A percentile compares a stretch with the other conserved stretches of the same genome.
Evolutionary conservation across 2,329 filamentous ascomycete genomes (phyloP).

Genomic region (Aspergillus oerlinghausenensis): DNA sequence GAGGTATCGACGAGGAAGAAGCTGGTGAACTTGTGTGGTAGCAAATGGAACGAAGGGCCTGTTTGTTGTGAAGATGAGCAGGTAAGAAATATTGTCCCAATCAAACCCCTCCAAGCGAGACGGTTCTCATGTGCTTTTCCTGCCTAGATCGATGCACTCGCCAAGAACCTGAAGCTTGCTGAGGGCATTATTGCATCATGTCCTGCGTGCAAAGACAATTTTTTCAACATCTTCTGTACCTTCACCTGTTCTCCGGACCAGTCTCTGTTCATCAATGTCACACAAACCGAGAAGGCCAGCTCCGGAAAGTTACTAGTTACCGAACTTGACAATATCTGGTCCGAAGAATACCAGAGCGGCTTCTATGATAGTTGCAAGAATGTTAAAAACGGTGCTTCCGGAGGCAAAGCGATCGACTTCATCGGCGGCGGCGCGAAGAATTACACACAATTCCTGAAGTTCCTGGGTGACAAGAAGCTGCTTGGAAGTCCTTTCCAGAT

Average conservation of each 20-base stretch:
- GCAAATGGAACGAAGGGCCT: slow-evolving; percentile 75
- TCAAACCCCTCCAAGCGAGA: neutral
- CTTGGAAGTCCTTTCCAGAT: slow-evolving; percentile 95
- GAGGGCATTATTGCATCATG: slow-evolving; percentile 88
- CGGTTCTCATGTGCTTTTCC: neutral
- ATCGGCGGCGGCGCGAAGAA: slow-evolving; percentile 94
- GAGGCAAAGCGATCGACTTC: slow-evolving; percentile 88
- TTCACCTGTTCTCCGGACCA: slow-evolving; percentile 98
- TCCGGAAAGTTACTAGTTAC: slow-evolving; percentile 64
- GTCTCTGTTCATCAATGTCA: slow-evolving; percentile 91
- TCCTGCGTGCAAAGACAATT: slow-evolving; percentile 96
- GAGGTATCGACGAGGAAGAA: slow-evolving; percentile 67
- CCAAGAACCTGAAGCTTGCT: slow-evolving; percentile 78
- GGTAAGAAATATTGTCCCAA: slow-evolving; percentile 36
- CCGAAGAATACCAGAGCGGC: slow-evolving; percentile 73
- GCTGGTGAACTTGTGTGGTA: slow-evolving; percentile 79
- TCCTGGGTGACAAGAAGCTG: slow-evolving; percentile 87
- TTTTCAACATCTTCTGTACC: slow-evolving; percentile 96
- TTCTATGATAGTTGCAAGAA: slow-evolving; percentile 99
- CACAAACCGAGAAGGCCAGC: slow-evolving; percentile 57
- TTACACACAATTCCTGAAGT: slow-evolving; percentile 80
- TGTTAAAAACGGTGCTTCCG: slow-evolving; percentile 94
- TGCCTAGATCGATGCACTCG: slow-evolving; percentile 67
- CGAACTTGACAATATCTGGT: slow-evolving; percentile 85
- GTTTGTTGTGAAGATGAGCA: slow-evolving; percentile 83